Evolutionary conservation across 441 rosid genomes (phyloP).

Genomic region (Adansonia rubrostipa): DNA sequence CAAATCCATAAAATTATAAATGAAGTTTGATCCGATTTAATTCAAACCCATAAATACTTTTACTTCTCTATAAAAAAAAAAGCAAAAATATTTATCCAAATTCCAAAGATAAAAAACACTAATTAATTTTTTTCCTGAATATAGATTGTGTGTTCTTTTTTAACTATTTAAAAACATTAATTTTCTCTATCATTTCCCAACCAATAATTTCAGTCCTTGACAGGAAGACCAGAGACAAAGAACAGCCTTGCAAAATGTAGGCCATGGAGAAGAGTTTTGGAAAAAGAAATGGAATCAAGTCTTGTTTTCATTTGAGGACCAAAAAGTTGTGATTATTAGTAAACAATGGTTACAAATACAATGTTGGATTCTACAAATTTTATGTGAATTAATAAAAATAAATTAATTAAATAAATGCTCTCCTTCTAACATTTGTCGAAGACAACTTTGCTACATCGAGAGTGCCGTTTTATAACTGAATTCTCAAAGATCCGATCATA

Average conservation of each 20-base stretch:
- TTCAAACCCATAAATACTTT: too few relatives aligned
- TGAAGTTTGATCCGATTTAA: too few relatives aligned
- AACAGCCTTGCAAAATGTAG: not conserved
- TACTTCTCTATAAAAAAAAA: too few relatives aligned
- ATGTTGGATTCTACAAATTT: conserved; percentile 30
- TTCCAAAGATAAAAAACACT: too few relatives aligned
- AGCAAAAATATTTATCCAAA: too few relatives aligned
- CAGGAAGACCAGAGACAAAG: not conserved
- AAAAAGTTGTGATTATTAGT: conserved; percentile 12
- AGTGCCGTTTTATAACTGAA: not conserved
- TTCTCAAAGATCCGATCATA: not conserved
- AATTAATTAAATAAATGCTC: not conserved
- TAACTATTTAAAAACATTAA: too few relatives aligned
- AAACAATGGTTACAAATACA: conserved; percentile 26
- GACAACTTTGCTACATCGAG: not conserved
- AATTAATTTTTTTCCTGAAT: too few relatives aligned
- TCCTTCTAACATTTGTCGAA: not conserved
- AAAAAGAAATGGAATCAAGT: not conserved
- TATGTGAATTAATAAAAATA: not conserved
- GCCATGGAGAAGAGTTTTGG: not conserved
- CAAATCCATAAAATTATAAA: too few relatives aligned
- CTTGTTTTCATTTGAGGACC: not conserved
- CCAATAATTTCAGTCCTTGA: not conserved
- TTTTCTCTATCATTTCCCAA: too few relatives aligned
- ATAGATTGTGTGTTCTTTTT: too few relatives aligned